Conservation (phyloP, 2,329 filamentous ascomycete genomes). For the Trichophyton verrucosum region DNA sequence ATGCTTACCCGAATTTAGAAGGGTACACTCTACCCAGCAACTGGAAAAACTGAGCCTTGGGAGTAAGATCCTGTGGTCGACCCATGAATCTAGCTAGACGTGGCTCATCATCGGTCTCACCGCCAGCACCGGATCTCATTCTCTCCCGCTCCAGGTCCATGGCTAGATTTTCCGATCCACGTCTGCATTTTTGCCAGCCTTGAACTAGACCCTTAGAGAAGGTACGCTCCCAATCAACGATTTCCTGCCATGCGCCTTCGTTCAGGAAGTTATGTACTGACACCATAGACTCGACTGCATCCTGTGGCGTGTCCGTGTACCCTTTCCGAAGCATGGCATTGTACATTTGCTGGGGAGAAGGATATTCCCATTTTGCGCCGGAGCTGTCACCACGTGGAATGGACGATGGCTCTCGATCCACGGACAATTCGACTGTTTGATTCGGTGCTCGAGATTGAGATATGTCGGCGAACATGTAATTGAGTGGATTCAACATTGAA, state of each 20-base stretch:
- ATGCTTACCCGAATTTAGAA: slow-evolving; percentile 57
- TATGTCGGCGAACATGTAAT: slow-evolving; percentile 87
- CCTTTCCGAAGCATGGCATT: slow-evolving; percentile 94
- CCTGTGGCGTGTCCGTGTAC: slow-evolving; percentile 84
- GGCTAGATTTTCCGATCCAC: slow-evolving; percentile 56
- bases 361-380: slow-evolving; percentile 87
- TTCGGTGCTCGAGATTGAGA: slow-evolving; percentile 65
- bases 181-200: slow-evolving; percentile 61
- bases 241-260: slow-evolving; percentile 93
- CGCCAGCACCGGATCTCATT: slow-evolving; percentile 22
- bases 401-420: slow-evolving; percentile 69
- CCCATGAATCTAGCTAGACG: slow-evolving; percentile 79
- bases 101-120: slow-evolving; percentile 41
- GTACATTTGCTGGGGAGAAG: slow-evolving; percentile 98
- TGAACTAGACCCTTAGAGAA: slow-evolving; percentile 61
- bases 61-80: slow-evolving; percentile 75
- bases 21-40: slow-evolving; percentile 70
- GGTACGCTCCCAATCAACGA: slow-evolving; percentile 81
- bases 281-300: slow-evolving; percentile 93
- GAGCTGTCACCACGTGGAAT: slow-evolving; percentile 73
- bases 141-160: slow-evolving; percentile 44
- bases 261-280: slow-evolving; percentile 97
- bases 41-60: slow-evolving; percentile 77
- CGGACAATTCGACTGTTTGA: slow-evolving; percentile 63
- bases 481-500: slow-evolving; percentile 64